Percentiles rank a stretch among this genome's conserved stretches.
Conservation (phyloP, 306 rosid species). For the Arachis hypogaea region DNA sequence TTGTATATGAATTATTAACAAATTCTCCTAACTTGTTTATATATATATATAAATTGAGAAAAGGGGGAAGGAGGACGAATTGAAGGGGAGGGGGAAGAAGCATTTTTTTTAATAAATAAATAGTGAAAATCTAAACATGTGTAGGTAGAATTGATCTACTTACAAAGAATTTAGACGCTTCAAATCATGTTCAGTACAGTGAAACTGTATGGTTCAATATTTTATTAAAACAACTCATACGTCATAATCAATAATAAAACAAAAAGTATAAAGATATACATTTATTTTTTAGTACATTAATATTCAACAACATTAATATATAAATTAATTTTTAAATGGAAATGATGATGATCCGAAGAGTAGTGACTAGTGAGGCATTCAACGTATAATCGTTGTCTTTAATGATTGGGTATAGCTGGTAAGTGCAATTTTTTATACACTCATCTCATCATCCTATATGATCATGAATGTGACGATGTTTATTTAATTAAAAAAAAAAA, state of each 20-base stretch:
- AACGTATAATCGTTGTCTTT: constrained; percentile 30
- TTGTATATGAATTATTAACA: too few species aligned
- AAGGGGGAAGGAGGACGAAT: too few species aligned
- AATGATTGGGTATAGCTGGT: constrained; percentile 53
- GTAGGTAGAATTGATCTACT: background rate
- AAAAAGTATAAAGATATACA: background rate
- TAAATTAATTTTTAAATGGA: background rate
- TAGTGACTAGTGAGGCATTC: constrained; percentile 14
- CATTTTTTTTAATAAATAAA: background rate
- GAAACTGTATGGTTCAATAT: background rate
- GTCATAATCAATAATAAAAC: background rate
- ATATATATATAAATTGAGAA: too few species aligned
- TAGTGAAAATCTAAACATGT: background rate
- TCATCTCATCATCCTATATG: constrained; percentile 17
- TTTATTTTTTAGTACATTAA: background rate
- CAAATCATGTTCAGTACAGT: background rate
- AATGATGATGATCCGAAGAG: background rate
- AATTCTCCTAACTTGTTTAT: too few species aligned
- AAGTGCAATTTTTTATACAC: constrained; percentile 28
- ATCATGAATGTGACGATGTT: constrained; percentile 35
- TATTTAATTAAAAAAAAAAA: too few species aligned
- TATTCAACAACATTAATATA: background rate
- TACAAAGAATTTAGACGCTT: background rate
- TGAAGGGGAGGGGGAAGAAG: too few species aligned
- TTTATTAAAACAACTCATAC: background rate